These are phyloP conservation scores for Ilex asprella DNA, from an alignment of 257 asterid genomes.

Conservation along the genomic window DNA sequence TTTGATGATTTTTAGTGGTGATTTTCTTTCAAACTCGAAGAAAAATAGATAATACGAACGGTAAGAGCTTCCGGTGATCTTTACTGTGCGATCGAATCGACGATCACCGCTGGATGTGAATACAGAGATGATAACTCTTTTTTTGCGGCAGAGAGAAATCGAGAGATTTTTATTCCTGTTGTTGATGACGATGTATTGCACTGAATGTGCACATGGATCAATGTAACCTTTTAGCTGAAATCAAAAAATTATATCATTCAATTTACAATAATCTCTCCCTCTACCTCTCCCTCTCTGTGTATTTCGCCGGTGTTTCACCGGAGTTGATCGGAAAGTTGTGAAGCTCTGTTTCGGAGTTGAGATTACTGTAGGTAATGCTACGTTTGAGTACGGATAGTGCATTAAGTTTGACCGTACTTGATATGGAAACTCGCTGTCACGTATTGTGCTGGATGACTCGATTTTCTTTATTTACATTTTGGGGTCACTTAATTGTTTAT, in stretches of 20 bases:
- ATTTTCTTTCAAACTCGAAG: neutral
- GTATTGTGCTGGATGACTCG: too few species aligned
- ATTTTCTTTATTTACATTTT: too few species aligned
- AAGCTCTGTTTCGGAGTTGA: neutral
- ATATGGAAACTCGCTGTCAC: too few species aligned
- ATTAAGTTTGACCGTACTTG: too few species aligned
- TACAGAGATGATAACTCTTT: neutral
- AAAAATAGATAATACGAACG: neutral
- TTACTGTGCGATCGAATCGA: neutral
- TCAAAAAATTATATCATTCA: too few species aligned
- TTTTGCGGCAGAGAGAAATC: constrained; percentile 16
- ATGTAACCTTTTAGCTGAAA: neutral
- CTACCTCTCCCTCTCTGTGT: neutral
- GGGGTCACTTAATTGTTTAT: too few species aligned
- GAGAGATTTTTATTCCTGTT: constrained; percentile 3
- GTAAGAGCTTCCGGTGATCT: constrained; percentile 15
- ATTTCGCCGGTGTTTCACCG: neutral
- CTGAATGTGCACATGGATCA: neutral
- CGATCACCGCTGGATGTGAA: constrained; percentile 21
- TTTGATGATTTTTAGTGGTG: neutral
- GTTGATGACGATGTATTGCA: constrained; percentile 15
- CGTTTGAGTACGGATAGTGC: too few species aligned
- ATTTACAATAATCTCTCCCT: neutral
- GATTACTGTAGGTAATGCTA: neutral
- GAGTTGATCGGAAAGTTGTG: neutral